Conservation (phyloP, 208 protist genomes). For the Eutreptiella sp. region DNA sequence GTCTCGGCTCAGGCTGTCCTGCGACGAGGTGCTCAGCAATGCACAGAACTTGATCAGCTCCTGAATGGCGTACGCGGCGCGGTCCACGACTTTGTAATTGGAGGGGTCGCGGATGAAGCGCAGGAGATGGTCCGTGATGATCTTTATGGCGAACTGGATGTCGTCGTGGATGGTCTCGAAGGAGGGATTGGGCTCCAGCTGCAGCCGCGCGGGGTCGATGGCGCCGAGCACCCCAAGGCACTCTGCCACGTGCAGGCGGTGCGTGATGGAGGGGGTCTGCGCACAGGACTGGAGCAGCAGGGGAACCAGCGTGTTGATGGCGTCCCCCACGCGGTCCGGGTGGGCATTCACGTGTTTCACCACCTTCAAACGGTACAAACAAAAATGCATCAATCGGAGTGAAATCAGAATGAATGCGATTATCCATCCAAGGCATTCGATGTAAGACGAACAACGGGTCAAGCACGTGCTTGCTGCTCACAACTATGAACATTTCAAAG, state of each 20-base stretch:
- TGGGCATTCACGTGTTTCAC: not conserved
- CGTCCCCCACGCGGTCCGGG: not conserved
- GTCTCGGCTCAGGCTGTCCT: not conserved
- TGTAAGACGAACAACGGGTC: too few species aligned
- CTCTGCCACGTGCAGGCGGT: not conserved
- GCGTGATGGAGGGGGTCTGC: not conserved
- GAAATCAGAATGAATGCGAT: too few species aligned
- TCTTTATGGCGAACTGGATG: slow-evolving; percentile 3
- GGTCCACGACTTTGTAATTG: not conserved
- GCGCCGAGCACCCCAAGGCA: slow-evolving; percentile 14
- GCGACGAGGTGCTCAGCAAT: not conserved
- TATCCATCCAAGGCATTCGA: too few species aligned
- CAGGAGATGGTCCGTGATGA: slow-evolving; percentile 15
- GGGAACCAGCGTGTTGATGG: not conserved
- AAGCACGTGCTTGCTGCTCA: too few species aligned
- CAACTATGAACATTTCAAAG: too few species aligned
- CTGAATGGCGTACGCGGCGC: slow-evolving; percentile 17
- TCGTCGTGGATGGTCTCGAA: slow-evolving; percentile 15
- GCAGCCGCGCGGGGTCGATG: slow-evolving; percentile 2
- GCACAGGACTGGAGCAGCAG: not conserved
- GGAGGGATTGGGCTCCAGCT: not conserved
- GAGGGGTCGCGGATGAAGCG: not conserved
- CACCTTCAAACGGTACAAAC: slow-evolving; percentile 13
- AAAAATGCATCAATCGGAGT: too few species aligned
- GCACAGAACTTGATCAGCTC: slow-evolving; percentile 11